Base-by-base conservation (phyloP, 2,329 filamentous ascomycete species). In the Epicoccum sorghinum region DNA sequence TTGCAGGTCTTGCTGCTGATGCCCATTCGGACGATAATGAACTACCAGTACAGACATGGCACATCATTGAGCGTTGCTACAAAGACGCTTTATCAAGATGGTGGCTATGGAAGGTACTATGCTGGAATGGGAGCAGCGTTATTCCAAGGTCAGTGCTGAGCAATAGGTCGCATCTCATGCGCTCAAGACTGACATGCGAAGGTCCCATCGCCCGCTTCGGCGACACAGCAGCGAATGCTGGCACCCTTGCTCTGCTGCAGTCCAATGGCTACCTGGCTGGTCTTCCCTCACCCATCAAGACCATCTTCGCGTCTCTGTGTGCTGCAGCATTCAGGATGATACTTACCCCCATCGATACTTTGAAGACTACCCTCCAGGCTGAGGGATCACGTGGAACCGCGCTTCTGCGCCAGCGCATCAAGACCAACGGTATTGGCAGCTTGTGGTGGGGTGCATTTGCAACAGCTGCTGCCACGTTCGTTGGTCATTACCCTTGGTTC, bases 371-470 rank as follows among this genome's bases (percentile, higher is more conserved):
- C 0, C 42, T 70, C 0, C 67, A 70, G 46, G 62, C 67, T 3
- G 66, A 70, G 43, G 67, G 67, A 4, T 35, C 64, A 0, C 55
- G 59, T 4, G 67, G 67, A 7, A 64, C 60, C 43, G 35, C 55
- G 3, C 32, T 70, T 4, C 58, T 70, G 6, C 57, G 59, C 6
- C 52, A 64, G n/a, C 67, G 67, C 9, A 61, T 70, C 23, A 61
- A 57, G 10, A 64, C 60, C 1, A 58, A 70, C 32, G 67, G 67
- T 0, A 49, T 70, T 13, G 62, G 65, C 1, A 67, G 64, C 47
- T 58, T 70, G 4, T 70, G 67, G 67, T 70, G 67, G 67, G 67
- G 67, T 12, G 59, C 66, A n/a, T 66, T 68, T 27, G 67, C 66
- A 2, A 70, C 67, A 5, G 67, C 67, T 7, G 67, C 67, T 23